Conservation (phyloP, 2,329 filamentous ascomycete genomes). For the Didymellaceae sp. region DNA sequence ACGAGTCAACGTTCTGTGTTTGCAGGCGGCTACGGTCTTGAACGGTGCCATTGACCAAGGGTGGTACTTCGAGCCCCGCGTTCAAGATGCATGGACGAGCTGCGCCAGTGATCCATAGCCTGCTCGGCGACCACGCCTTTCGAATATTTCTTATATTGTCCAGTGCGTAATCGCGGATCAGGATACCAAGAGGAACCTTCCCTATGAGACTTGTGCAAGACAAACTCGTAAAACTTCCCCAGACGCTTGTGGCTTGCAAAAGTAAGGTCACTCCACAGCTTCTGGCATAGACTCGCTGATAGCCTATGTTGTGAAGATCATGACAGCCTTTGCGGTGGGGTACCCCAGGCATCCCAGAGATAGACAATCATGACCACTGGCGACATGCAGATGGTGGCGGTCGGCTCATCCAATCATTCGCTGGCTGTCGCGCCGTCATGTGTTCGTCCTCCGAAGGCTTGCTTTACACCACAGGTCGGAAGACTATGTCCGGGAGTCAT, state of each 20-base stretch:
- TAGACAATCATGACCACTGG: constrained; percentile 12
- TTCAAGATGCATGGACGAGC: not conserved
- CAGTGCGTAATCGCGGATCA: not conserved
- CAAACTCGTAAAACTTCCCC: not conserved
- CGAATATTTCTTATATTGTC: not conserved
- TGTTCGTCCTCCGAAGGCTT: constrained; percentile 4
- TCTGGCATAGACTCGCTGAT: constrained; percentile 24
- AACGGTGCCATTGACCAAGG: not conserved
- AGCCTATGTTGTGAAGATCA: constrained; percentile 24
- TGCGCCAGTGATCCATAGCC: not conserved
- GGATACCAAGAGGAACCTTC: not conserved
- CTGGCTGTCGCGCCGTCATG: constrained; percentile 21
- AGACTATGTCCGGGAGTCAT: not conserved
- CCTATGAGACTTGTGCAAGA: not conserved
- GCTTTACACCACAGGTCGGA: not conserved
- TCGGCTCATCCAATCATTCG: constrained; percentile 19
- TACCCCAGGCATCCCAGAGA: constrained; percentile 18
- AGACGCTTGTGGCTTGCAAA: constrained; percentile 22
- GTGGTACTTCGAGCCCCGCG: not conserved
- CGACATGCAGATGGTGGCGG: constrained; percentile 34
- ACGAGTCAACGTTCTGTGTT: not conserved
- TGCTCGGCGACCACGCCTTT: not conserved
- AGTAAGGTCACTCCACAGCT: constrained; percentile 9
- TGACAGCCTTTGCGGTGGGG: constrained; percentile 19
- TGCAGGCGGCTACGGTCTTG: not conserved